Evolutionary conservation across 169 alveolate species (phyloP).

Genomic region (Cytauxzoon felis): DNA sequence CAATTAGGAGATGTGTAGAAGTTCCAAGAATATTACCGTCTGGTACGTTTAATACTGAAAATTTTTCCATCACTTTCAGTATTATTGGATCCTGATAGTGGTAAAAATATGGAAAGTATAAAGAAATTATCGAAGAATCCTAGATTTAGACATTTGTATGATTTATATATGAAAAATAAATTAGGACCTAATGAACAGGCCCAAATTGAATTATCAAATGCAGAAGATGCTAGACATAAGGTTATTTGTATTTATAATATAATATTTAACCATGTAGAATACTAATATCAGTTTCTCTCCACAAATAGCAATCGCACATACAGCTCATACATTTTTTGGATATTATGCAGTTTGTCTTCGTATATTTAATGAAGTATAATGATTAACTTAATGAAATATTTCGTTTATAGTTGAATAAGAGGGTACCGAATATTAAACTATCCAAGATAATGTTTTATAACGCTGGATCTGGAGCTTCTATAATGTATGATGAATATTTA

Average conservation of each 20-base stretch:
- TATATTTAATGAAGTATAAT: conserved; percentile 66
- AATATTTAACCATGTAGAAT: conserved; percentile 31
- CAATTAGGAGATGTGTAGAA: conserved; percentile 77
- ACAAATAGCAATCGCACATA: conserved; percentile 70
- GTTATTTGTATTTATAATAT: conserved; percentile 9
- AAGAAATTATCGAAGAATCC: conserved; percentile 56
- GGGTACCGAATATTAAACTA: conserved; percentile 27
- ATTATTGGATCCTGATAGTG: conserved; percentile 27
- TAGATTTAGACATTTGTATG: conserved; percentile 48
- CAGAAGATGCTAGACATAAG: conserved; percentile 76
- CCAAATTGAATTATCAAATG: conserved; percentile 63
- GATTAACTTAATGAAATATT: neutral
- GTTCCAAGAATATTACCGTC: conserved; percentile 80
- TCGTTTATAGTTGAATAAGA: conserved; percentile 47
- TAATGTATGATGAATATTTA: conserved; percentile 33
- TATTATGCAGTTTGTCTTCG: conserved; percentile 72
- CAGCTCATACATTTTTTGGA: conserved; percentile 79
- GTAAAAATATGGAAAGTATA: conserved; percentile 10
- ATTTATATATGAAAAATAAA: conserved; percentile 39
- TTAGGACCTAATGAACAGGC: conserved; percentile 71
- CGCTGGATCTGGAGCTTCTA: conserved; percentile 62
- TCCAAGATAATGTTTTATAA: conserved; percentile 48
- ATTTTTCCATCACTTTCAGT: conserved; percentile 11
- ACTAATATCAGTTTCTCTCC: conserved; percentile 57
- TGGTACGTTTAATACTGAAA: conserved; percentile 31